Conservation (phyloP, 169 alveolate genomes). For the Pseudocohnilembus persalinus region DNA sequence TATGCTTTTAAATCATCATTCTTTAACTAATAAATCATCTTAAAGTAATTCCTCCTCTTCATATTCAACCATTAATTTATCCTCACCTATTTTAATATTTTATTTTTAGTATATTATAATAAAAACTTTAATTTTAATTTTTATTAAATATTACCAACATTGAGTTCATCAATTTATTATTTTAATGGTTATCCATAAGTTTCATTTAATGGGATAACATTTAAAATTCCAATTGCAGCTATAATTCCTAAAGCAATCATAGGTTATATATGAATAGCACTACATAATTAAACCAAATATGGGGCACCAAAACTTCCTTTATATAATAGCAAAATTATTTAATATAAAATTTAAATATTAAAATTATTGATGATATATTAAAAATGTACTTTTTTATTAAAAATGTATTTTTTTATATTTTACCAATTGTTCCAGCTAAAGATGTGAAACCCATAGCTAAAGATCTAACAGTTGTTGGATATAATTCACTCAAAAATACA, state of each 20-base stretch:
- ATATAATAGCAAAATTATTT: too few species aligned
- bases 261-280: constrained; percentile 15
- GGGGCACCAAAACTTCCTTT: constrained; percentile 21
- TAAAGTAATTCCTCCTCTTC: too few species aligned
- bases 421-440: constrained; percentile 42
- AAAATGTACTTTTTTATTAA: too few species aligned
- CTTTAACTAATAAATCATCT: too few species aligned
- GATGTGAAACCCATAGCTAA: constrained; percentile 44
- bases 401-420: too few species aligned
- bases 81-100: too few species aligned
- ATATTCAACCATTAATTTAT: neutral
- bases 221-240: constrained; percentile 6
- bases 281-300: constrained; percentile 6
- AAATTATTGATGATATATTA: too few species aligned
- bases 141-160: too few species aligned
- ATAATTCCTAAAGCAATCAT: constrained; percentile 33
- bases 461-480: constrained; percentile 42
- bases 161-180: constrained; percentile 11
- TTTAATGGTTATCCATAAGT: constrained; percentile 28
- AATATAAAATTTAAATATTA: too few species aligned
- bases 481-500: constrained; percentile 38
- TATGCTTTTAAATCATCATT: too few species aligned
- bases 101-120: too few species aligned
- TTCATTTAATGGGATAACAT: constrained; percentile 25
- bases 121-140: too few species aligned